These are phyloP conservation scores for Xylariaceae sp. DNA, from an alignment of 2,329 filamentous ascomycete genomes.

Conservation along the genomic window DNA sequence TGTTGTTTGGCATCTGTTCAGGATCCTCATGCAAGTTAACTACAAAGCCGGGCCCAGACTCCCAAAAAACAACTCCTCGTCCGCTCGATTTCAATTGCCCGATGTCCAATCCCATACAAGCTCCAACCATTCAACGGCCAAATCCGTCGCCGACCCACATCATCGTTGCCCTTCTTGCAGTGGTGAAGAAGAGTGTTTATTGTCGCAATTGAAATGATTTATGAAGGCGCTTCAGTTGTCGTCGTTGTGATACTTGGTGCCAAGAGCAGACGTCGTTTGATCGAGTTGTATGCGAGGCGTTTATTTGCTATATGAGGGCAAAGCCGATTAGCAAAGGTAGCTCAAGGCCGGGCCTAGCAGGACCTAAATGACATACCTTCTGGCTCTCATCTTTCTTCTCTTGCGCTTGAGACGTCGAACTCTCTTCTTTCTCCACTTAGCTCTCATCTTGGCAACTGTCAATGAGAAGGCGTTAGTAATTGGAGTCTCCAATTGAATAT, in stretches of 20 bases:
- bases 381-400: slow-evolving; percentile 99
- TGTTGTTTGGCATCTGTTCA: slow-evolving; percentile 1
- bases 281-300: slow-evolving; percentile 35
- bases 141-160: slow-evolving; percentile 22
- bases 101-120: slow-evolving; percentile 23
- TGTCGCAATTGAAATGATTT: too few relatives aligned
- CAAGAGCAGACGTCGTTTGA: slow-evolving; percentile 32
- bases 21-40: slow-evolving; percentile 12
- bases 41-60: slow-evolving; percentile 13
- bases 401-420: slow-evolving; percentile 98
- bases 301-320: slow-evolving; percentile 34
- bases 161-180: too few relatives aligned
- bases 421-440: slow-evolving; percentile 99
- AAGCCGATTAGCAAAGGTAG: slow-evolving; percentile 2
- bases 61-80: slow-evolving; percentile 22
- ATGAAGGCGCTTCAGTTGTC: too few relatives aligned
- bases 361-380: slow-evolving; percentile 82
- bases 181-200: too few relatives aligned
- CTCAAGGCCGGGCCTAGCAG: too few relatives aligned
- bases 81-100: slow-evolving; percentile 28
- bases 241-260: slow-evolving; percentile 29
- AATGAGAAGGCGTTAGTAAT: slow-evolving; percentile 12
- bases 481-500: neutral
- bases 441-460: slow-evolving; percentile 63
- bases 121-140: slow-evolving; percentile 28